Conservation (phyloP, 192 early-diverging fungal genomes). For the Powellomyces hirtus region DNA sequence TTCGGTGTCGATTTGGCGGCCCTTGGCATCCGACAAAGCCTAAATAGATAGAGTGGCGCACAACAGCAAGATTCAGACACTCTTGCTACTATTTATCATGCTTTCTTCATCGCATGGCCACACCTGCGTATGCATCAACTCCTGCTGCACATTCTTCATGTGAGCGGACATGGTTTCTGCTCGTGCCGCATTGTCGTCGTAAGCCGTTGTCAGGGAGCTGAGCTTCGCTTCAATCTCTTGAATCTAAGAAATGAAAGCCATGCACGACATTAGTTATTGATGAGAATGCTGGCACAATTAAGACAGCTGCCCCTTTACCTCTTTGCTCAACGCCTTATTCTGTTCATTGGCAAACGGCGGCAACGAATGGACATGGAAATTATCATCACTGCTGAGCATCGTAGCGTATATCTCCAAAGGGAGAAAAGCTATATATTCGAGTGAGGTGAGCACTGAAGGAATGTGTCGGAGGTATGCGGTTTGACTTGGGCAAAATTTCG, state of each 20-base stretch:
- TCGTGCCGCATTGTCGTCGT: constrained; percentile 54
- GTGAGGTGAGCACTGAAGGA: too few species aligned
- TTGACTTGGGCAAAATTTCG: too few species aligned
- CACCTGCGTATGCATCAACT: constrained; percentile 54
- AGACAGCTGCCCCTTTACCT: constrained; percentile 18
- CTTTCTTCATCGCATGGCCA: not conserved
- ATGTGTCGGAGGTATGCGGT: too few species aligned
- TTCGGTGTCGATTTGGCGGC: constrained; percentile 57
- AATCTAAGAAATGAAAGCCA: constrained; percentile 31
- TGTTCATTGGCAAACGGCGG: constrained; percentile 56
- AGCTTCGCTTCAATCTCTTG: constrained; percentile 38
- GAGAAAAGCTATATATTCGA: too few species aligned
- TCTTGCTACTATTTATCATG: too few species aligned
- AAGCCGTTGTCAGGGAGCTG: constrained; percentile 30
- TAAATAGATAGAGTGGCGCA: too few species aligned
- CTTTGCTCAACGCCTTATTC: constrained; percentile 48
- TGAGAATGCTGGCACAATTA: not conserved
- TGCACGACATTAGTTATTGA: not conserved
- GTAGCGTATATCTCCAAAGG: constrained; percentile 11
- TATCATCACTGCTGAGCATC: constrained; percentile 40
- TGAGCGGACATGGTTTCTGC: constrained; percentile 47
- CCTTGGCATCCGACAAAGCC: constrained; percentile 54
- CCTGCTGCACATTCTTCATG: constrained; percentile 59
- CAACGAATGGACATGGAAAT: constrained; percentile 47
- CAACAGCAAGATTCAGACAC: too few species aligned